Evolutionary conservation across 805 yeast genomes (phyloP).

Genomic region (Yueomyces sinensis): DNA sequence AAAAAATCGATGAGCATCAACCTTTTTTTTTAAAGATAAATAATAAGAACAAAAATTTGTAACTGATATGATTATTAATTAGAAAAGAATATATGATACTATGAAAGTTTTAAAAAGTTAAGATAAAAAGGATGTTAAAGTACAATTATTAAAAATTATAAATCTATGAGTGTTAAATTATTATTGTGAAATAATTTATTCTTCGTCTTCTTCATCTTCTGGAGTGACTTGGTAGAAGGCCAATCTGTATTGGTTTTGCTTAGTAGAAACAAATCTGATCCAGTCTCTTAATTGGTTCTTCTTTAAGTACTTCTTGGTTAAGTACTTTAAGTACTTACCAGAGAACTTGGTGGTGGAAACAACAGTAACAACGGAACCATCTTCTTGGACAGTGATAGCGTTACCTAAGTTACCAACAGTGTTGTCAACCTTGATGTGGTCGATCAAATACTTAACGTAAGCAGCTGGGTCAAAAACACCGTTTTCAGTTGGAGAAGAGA

Average conservation of each 20-base stretch:
- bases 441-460: slow-evolving; percentile 95
- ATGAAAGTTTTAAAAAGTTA: no score
- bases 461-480: slow-evolving; percentile 96
- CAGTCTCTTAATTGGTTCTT: slow-evolving; percentile 99
- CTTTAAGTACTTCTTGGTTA: slow-evolving; percentile 99
- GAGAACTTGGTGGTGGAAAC: slow-evolving; percentile 89
- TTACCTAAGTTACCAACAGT: slow-evolving; percentile 95
- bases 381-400: slow-evolving; percentile 81
- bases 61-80: no score
- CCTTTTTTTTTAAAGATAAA: no score
- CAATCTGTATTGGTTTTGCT: slow-evolving; percentile 91
- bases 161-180: no score
- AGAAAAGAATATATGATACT: no score
- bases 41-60: no score
- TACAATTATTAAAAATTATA: no score
- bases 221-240: slow-evolving; percentile 98
- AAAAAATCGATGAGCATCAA: no score
- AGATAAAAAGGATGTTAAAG: no score
- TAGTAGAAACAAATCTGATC: slow-evolving; percentile 96
- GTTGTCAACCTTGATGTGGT: slow-evolving; percentile 98
- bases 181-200: slow-evolving; percentile 52
- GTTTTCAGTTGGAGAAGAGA: slow-evolving; percentile 92
- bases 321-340: slow-evolving; percentile 99
- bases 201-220: slow-evolving; percentile 91
- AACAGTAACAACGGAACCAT: slow-evolving; percentile 80